Evolutionary conservation across 345 rosid species (phyloP), one percentile per base, ranked within the genome.

Genomic region (Moricandia arvensis): DNA sequence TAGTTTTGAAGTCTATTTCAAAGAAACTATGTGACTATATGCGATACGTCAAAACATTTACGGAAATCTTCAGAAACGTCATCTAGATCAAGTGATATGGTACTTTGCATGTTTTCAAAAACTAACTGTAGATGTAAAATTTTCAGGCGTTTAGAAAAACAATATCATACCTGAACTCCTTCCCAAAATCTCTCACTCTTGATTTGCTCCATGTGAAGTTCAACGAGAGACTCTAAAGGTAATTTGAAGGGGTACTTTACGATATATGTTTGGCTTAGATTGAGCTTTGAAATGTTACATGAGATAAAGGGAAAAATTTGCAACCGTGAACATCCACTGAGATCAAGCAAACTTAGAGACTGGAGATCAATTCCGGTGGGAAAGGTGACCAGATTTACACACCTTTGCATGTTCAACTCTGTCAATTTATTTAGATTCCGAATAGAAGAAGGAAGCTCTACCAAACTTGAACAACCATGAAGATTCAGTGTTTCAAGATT

Each of bases 391-490:
- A 72, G 11, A 5, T 33, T 47, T 1, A 5, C 63, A 24, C 75
- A 72, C 13, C 11, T 17, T 3, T 24, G 4, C 26, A 72, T 49
- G 27, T 24, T 0, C 37, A 72, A n/a, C 2, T 1, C 11, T 0
- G 1, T n/a, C 11, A 72, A 6, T 51, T 51, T 49, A 24, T 72
- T 8, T 53, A 72, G 62, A 24, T 51, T 34, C 0, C 5, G 17
- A 49, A 72, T 62, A 6, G 76, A 49, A 4, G 69, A 21, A 11
- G 70, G 55, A 73, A 74, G 71, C n/a, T 64, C 37, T 57, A 74
- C 77, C 77, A 74, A 65, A 47, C 71, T 65, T 2, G 70, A 72
- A 35, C 69, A 72, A 72, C 61, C 69, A 2, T 24, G n/a, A 33
- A 72, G 75, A 24, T 35, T 37, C 3, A 73, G 4, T 15, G 13